Conservation (phyloP, 768 basidiomycete species). For the Xanthoconium stramineum region DNA sequence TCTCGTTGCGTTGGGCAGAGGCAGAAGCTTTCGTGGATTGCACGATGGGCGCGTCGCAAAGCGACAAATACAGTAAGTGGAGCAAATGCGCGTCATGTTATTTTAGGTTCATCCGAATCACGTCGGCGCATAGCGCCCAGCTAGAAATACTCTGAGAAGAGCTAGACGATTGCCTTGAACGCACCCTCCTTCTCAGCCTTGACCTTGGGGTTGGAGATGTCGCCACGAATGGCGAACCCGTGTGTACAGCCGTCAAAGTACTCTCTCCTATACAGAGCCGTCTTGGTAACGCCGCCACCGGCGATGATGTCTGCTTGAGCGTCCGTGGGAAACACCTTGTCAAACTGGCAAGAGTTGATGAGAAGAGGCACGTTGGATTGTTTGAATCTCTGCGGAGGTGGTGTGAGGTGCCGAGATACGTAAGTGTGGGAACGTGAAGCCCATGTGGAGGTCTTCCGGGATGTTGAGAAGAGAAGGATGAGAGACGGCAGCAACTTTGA, state of each 20-base stretch:
- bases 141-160: slow-evolving; percentile 38
- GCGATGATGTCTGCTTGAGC: slow-evolving; percentile 48
- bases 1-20: background rate
- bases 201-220: slow-evolving; percentile 44
- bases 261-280: slow-evolving; percentile 47
- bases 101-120: background rate
- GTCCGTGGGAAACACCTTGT: slow-evolving; percentile 47
- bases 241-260: slow-evolving; percentile 49
- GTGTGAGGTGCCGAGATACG: background rate
- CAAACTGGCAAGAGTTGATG: slow-evolving; percentile 45
- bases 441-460: slow-evolving; percentile 36
- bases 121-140: background rate
- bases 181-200: slow-evolving; percentile 63
- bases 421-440: background rate
- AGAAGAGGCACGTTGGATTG: background rate
- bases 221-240: slow-evolving; percentile 53
- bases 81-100: background rate
- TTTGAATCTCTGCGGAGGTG: background rate
- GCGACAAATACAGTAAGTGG: background rate
- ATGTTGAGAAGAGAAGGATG: slow-evolving; percentile 64
- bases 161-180: slow-evolving; percentile 53
- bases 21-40: background rate
- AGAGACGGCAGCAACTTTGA: slow-evolving; percentile 46
- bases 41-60: background rate
- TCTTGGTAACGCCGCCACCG: slow-evolving; percentile 24